Percentiles rank a stretch among this genome's conserved stretches.
These are phyloP conservation scores for Sanguinoderma infundibulare DNA, from an alignment of 1,284 basidiomycete species.

Conservation along the genomic window DNA sequence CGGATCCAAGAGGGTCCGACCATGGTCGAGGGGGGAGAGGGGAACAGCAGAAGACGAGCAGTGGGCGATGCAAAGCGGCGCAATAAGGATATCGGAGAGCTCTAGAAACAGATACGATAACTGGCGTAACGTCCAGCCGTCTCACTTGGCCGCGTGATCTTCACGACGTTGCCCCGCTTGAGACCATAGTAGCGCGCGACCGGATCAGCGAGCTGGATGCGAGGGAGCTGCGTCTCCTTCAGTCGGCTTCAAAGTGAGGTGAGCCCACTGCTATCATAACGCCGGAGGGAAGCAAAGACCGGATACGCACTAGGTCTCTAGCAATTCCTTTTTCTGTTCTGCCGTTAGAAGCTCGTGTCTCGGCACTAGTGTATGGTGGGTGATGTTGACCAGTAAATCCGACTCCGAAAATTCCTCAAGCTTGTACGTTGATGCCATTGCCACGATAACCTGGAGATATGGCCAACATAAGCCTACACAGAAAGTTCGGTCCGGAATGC, in stretches of 20 bases:
- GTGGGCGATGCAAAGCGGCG: slow-evolving; percentile 1
- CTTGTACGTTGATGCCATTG: slow-evolving; percentile 85
- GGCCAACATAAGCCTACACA: slow-evolving; percentile 13
- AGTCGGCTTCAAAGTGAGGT: slow-evolving; percentile 68
- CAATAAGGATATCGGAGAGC: slow-evolving; percentile 19
- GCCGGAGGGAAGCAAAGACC: not conserved
- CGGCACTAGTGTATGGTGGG: slow-evolving; percentile 94
- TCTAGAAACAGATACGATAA: slow-evolving; percentile 86
- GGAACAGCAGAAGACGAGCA: not conserved
- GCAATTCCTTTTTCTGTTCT: slow-evolving; percentile 87
- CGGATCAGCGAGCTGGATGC: slow-evolving; percentile 95
- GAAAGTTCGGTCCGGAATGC: slow-evolving; percentile 2
- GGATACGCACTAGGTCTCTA: slow-evolving; percentile 89
- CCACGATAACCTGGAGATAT: slow-evolving; percentile 76
- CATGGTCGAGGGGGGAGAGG: not conserved
- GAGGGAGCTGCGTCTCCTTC: slow-evolving; percentile 97
- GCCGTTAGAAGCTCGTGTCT: slow-evolving; percentile 87
- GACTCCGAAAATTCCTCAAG: slow-evolving; percentile 98
- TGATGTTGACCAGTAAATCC: slow-evolving; percentile 97
- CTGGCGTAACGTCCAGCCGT: slow-evolving; percentile 95
- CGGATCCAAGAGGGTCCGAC: not conserved
- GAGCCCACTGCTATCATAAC: slow-evolving; percentile 13
- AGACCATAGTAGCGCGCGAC: slow-evolving; percentile 98
- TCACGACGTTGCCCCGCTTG: slow-evolving; percentile 94
- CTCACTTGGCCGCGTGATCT: slow-evolving; percentile 97